phyloP scores from a whole-genome alignment of 768 basidiomycete species.

The Dendrothele bispora region DNA sequence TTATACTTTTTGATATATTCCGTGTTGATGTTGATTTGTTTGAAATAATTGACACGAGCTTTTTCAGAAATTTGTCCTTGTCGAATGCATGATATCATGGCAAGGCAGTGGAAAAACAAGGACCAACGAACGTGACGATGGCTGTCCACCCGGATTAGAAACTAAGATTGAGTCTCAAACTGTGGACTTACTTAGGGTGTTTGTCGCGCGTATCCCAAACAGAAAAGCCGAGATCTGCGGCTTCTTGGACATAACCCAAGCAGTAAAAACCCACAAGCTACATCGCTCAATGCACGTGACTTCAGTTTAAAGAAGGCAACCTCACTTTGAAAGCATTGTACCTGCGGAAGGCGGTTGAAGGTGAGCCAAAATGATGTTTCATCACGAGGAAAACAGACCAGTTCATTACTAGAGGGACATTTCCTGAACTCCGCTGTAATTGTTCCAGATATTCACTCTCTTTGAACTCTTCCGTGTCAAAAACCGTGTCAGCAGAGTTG shows the following conservation, averaged over 20 bases:
- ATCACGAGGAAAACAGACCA: constrained; percentile 41
- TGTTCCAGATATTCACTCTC: constrained; percentile 53
- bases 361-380: background rate
- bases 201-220: constrained; percentile 57
- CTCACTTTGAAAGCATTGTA: constrained; percentile 65
- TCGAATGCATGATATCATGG: constrained; percentile 61
- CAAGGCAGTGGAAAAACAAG: constrained; percentile 69
- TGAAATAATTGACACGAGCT: constrained; percentile 40
- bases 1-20: constrained; percentile 54
- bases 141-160: constrained; percentile 29
- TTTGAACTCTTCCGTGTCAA: constrained; percentile 60
- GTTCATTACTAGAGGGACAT: constrained; percentile 52
- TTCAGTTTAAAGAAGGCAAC: background rate
- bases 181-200: constrained; percentile 58
- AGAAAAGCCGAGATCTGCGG: constrained; percentile 61
- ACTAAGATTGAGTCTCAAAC: background rate
- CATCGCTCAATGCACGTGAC: background rate
- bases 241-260: constrained; percentile 57
- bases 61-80: constrained; percentile 37
- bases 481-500: constrained; percentile 47
- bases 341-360: constrained; percentile 33
- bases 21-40: constrained; percentile 63
- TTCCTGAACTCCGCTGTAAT: constrained; percentile 44
- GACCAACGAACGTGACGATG: constrained; percentile 70
- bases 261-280: constrained; percentile 67